A percentile compares a stretch with the other conserved stretches of the same genome.
Conservation (phyloP, 768 basidiomycete genomes). For the Coprinellus aureogranulatus region DNA sequence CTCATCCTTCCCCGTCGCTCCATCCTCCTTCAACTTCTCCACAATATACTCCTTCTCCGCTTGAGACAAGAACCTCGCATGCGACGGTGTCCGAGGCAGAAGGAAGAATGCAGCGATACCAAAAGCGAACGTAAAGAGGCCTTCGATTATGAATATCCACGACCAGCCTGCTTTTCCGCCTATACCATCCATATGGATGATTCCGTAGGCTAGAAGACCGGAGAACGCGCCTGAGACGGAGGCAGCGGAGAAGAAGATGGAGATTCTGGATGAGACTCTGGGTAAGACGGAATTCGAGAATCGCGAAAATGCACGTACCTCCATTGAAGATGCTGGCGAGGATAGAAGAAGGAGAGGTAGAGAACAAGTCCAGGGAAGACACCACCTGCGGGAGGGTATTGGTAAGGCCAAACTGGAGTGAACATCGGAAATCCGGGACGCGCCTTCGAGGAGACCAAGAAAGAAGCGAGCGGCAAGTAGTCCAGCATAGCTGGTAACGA, state of each 20-base stretch:
- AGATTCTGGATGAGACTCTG: constrained; percentile 35
- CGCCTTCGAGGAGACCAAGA: constrained; percentile 49
- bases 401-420: neutral
- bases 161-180: constrained; percentile 58
- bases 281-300: constrained; percentile 28
- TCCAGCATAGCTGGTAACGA: constrained; percentile 45
- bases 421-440: neutral
- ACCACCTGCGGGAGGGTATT: constrained; percentile 37
- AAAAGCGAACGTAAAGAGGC: constrained; percentile 59
- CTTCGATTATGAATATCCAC: constrained; percentile 70
- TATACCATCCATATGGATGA: constrained; percentile 61
- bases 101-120: constrained; percentile 51
- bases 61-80: constrained; percentile 48
- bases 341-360: constrained; percentile 57
- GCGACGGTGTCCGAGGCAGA: constrained; percentile 32
- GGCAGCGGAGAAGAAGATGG: constrained; percentile 50
- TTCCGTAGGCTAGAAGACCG: constrained; percentile 64
- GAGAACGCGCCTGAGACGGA: constrained; percentile 67
- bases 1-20: constrained; percentile 33
- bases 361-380: constrained; percentile 59
- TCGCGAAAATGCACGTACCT: constrained; percentile 31
- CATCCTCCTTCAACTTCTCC: constrained; percentile 39
- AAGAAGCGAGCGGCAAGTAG: constrained; percentile 51
- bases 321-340: constrained; percentile 49
- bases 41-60: constrained; percentile 51